Evolutionary conservation across 1,139 yeast genomes (phyloP).

Genomic region (Debaryomycetaceae sp.): DNA sequence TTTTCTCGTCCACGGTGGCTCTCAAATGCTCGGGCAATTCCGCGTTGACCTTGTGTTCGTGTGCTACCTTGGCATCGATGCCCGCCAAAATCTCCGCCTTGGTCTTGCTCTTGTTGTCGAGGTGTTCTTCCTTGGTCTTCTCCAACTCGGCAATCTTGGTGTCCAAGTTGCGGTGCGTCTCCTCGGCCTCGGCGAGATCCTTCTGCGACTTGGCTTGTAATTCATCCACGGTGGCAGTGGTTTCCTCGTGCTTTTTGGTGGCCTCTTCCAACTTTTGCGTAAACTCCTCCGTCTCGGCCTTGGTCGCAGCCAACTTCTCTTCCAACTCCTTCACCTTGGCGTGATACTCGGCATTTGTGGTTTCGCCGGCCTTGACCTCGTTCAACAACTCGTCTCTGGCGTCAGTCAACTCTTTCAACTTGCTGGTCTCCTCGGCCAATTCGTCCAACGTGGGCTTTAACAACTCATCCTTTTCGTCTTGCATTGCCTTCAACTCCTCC

Average conservation of each 20-base stretch:
- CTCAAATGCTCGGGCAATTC: slow-evolving; percentile 53
- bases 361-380: slow-evolving; percentile 32
- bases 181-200: slow-evolving; percentile 22
- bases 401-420: slow-evolving; percentile 36
- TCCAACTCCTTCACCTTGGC: slow-evolving; percentile 32
- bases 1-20: slow-evolving; percentile 36
- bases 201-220: slow-evolving; percentile 23
- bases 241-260: slow-evolving; percentile 27
- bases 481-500: slow-evolving; percentile 41
- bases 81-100: slow-evolving; percentile 31
- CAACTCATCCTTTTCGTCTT: slow-evolving; percentile 41
- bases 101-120: slow-evolving; percentile 25
- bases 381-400: slow-evolving; percentile 32
- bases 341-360: slow-evolving; percentile 30
- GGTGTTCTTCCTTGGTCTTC: slow-evolving; percentile 25
- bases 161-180: slow-evolving; percentile 29
- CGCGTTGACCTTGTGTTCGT: slow-evolving; percentile 41
- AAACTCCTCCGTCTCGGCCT: slow-evolving; percentile 32
- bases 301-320: slow-evolving; percentile 33
- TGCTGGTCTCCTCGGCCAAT: slow-evolving; percentile 33
- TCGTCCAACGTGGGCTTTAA: slow-evolving; percentile 40
- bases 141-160: slow-evolving; percentile 27
- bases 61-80: slow-evolving; percentile 34
- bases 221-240: slow-evolving; percentile 28
- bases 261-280: slow-evolving; percentile 30